Evolutionary conservation across 139 green algal species (phyloP), one percentile per base, ranked within the genome.

Genomic region (Closterium sp.): DNA sequence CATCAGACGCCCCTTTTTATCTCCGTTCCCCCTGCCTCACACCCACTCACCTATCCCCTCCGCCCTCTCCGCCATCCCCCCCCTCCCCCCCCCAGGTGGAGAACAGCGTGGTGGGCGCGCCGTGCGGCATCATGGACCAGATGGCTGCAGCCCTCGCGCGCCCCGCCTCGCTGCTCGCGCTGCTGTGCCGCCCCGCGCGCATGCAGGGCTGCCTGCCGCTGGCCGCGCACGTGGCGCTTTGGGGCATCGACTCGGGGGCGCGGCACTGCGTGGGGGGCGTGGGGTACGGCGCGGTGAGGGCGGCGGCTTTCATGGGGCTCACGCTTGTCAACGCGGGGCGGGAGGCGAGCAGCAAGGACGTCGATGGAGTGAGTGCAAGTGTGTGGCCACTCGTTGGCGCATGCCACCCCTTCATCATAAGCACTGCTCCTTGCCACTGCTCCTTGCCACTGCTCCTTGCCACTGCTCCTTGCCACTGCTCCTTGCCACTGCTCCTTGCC

Each of bases 101-200:
- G 95, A 99, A 99, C 92, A 86, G 93, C 66, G 96, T 99, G 81
- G 97, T 98, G 83, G 97, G 98, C 10, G 97, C 97, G 0, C 97
- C 97, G 0, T 99, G 98, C 91, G 98, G 98, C 28, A 94, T 99
- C 19, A 99, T 99, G 98, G 98, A 99, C 90, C 97, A 99, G 94
- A 97, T 98, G 95, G 95, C 97, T 2, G 94, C 93, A 3, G 92
- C 94, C 0, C 94, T 98, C 91, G 98, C 98, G 4, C 30, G 96
- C n/a, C 85, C 92, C 32, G 93, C 90, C 3, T 85, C 93, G 12
- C 96, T 99, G 87, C 92, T 99, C 85, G 95, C 95, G 21, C 93
- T 99, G 93, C 89, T 95, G 88, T 99, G 97, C 91, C 96, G 98
- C 19, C 97, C 97, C 0, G 97, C 95, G 16, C 94, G 97, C 91